Conservation (phyloP, 441 rosid species). For the Gossypium lobatum region DNA sequence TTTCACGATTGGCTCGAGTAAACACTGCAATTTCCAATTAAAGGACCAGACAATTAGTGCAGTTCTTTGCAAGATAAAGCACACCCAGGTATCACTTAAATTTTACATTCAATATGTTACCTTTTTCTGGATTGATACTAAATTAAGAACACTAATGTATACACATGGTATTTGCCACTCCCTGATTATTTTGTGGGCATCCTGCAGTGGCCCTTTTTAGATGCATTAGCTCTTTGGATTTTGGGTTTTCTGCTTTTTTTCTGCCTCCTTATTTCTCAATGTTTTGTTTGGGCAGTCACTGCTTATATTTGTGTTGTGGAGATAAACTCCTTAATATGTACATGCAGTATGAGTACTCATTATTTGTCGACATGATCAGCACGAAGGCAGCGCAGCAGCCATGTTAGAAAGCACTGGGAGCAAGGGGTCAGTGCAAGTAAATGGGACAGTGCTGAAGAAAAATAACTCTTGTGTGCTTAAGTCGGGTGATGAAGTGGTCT, state of each 20-base stretch:
- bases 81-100: slow-evolving; percentile 43
- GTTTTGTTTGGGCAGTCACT: slow-evolving; percentile 7
- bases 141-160: slow-evolving; percentile 6
- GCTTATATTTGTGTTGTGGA: slow-evolving; percentile 32
- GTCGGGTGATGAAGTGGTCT: slow-evolving; percentile 80
- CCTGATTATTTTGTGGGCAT: background rate
- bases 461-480: slow-evolving; percentile 38
- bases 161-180: background rate
- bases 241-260: background rate
- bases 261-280: background rate
- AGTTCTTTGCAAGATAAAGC: slow-evolving; percentile 58
- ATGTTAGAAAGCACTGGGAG: slow-evolving; percentile 69
- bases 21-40: slow-evolving; percentile 40
- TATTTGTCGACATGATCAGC: slow-evolving; percentile 80
- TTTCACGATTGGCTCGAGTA: slow-evolving; percentile 59
- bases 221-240: slow-evolving; percentile 8
- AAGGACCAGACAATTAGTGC: slow-evolving; percentile 48
- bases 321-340: slow-evolving; percentile 55
- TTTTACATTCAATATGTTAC: background rate
- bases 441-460: slow-evolving; percentile 56
- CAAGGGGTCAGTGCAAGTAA: slow-evolving; percentile 77
- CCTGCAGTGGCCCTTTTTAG: slow-evolving; percentile 10
- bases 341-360: slow-evolving; percentile 64
- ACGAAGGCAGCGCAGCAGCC: slow-evolving; percentile 60
- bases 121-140: slow-evolving; percentile 6